These are phyloP conservation scores for Lachnellula hyalina DNA, from an alignment of 2,329 filamentous ascomycete genomes.

Conservation along the genomic window DNA sequence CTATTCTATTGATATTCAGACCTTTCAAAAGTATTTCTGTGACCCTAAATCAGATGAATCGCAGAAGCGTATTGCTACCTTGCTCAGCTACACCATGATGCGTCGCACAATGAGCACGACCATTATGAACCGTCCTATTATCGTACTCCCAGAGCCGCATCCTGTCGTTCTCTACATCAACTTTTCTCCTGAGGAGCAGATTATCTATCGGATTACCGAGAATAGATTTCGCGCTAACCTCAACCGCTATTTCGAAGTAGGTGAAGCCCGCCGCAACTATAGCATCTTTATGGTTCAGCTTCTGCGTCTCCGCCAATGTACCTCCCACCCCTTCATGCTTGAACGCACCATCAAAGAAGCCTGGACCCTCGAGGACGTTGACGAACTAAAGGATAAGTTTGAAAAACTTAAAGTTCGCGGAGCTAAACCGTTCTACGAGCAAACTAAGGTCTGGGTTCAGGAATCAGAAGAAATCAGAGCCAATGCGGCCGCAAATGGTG, in stretches of 20 bases:
- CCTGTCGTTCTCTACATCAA: constrained; percentile 38
- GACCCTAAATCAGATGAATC: constrained; percentile 20
- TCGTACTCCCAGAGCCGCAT: constrained; percentile 46
- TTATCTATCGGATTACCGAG: constrained; percentile 45
- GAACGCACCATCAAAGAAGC: constrained; percentile 28
- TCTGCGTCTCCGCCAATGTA: constrained; percentile 30
- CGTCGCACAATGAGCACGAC: constrained; percentile 49
- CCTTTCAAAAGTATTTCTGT: constrained; percentile 28
- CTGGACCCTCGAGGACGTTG: constrained; percentile 27
- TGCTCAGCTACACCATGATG: constrained; percentile 42
- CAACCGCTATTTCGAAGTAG: constrained; percentile 21
- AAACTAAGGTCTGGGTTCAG: constrained; percentile 24
- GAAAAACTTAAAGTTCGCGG: background rate
- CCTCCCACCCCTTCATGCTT: constrained; percentile 30
- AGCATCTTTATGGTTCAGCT: constrained; percentile 28
- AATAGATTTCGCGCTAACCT: constrained; percentile 26
- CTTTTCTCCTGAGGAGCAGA: constrained; percentile 47
- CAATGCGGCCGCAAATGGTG: background rate
- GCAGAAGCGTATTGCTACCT: constrained; percentile 18
- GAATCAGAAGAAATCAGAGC: constrained; percentile 2
- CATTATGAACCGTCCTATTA: constrained; percentile 47
- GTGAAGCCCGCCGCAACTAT: constrained; percentile 20
- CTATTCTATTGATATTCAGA: constrained; percentile 24
- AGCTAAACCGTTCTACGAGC: constrained; percentile 24
- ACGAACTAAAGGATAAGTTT: constrained; percentile 12